A percentile compares a stretch with the other conserved stretches of the same genome.
Evolutionary conservation across 495 filamentous ascomycete species (phyloP).

Genomic region (Talaromyces trachyspermus): DNA sequence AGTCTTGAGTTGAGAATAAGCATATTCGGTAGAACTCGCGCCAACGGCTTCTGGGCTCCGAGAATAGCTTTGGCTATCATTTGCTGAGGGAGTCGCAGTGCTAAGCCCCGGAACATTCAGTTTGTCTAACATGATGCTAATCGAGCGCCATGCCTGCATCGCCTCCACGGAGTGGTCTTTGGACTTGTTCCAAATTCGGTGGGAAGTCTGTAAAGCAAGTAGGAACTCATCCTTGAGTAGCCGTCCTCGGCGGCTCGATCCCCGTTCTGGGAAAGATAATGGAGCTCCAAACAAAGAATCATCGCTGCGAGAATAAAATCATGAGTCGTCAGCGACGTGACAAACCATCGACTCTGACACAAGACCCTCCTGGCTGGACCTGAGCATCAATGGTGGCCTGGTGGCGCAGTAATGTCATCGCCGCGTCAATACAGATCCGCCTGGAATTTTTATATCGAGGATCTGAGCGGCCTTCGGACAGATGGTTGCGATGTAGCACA

Average conservation of each 20-base stretch:
- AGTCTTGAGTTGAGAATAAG: too few relatives aligned
- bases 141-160: neutral
- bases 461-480: conserved; percentile 21
- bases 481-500: conserved; percentile 33
- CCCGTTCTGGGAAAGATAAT: neutral
- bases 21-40: too few relatives aligned
- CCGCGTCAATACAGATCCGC: conserved; percentile 33
- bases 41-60: too few relatives aligned
- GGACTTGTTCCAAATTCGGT: neutral
- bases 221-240: neutral
- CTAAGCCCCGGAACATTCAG: neutral
- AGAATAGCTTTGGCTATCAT: too few relatives aligned
- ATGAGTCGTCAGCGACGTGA: conserved; percentile 33
- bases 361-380: conserved; percentile 30
- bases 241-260: neutral
- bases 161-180: neutral
- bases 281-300: conserved; percentile 43
- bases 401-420: conserved; percentile 29
- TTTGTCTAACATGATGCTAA: neutral
- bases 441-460: conserved; percentile 25
- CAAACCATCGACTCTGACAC: conserved; percentile 37
- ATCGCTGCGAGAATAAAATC: conserved; percentile 46
- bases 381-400: conserved; percentile 27
- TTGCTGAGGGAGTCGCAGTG: neutral
- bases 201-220: neutral